A percentile compares a stretch with the other conserved stretches of the same genome.
Conservation (phyloP, 2,329 filamentous ascomycete genomes). For the Fusarium bactridioides region DNA sequence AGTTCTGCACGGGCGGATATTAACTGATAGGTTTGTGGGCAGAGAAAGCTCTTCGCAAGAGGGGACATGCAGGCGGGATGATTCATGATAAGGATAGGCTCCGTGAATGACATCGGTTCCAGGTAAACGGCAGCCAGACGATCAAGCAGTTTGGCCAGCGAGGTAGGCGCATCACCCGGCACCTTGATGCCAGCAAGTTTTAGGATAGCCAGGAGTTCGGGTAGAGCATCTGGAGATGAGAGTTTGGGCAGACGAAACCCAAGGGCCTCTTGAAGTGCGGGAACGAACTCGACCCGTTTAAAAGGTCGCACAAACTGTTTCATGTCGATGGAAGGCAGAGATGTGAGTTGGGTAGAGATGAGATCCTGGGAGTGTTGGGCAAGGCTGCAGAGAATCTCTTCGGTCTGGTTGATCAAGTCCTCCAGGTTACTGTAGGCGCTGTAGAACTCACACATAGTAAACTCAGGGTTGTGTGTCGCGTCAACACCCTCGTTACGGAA, state of each 20-base stretch:
- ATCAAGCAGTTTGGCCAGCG: constrained; percentile 77
- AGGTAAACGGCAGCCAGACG: constrained; percentile 78
- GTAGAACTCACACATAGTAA: constrained; percentile 98
- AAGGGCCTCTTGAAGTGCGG: constrained; percentile 75
- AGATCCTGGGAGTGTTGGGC: constrained; percentile 59
- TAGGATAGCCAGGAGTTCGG: constrained; percentile 61
- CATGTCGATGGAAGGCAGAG: constrained; percentile 58
- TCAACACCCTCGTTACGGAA: constrained; percentile 96
- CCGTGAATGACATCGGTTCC: constrained; percentile 73
- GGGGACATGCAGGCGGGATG: constrained; percentile 93
- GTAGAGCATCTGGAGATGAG: constrained; percentile 60
- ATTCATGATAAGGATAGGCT: constrained; percentile 85
- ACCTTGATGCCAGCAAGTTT: constrained; percentile 68
- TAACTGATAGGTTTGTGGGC: constrained; percentile 71
- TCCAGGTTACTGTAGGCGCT: constrained; percentile 81
- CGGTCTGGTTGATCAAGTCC: constrained; percentile 78
- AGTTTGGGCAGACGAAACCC: constrained; percentile 72
- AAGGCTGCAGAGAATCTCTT: constrained; percentile 71
- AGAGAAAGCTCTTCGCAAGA: constrained; percentile 84
- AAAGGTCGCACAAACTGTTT: constrained; percentile 64
- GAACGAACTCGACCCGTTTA: constrained; percentile 80
- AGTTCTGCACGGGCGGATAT: constrained; percentile 86
- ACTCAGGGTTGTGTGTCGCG: constrained; percentile 94
- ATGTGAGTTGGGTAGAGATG: constrained; percentile 54
- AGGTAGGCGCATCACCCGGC: constrained; percentile 68